Evolutionary conservation across 228 moss, liverwort and hornwort genomes (phyloP).

Genomic region (Sphagnum magellanicum): DNA sequence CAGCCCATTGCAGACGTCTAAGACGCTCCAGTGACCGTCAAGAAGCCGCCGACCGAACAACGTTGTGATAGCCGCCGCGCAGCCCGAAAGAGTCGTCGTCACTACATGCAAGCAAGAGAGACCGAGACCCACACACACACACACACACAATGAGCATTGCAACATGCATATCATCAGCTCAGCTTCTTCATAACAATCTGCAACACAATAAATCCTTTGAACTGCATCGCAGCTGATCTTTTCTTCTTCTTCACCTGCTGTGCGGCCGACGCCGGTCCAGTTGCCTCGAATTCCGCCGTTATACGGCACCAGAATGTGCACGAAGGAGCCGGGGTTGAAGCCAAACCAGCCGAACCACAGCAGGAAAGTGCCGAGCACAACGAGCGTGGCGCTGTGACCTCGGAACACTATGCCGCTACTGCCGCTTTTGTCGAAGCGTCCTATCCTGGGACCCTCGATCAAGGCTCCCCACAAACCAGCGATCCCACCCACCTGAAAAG

Average conservation of each 20-base stretch:
- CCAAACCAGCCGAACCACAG: constrained; percentile 90
- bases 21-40: constrained; percentile 49
- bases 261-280: constrained; percentile 33
- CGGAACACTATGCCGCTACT: constrained; percentile 21
- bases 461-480: constrained; percentile 47
- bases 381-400: constrained; percentile 42
- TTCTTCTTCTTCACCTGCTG: constrained; percentile 6
- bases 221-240: too few species aligned
- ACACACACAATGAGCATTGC: too few species aligned
- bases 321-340: constrained; percentile 58
- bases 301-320: constrained; percentile 20
- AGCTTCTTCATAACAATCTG: too few species aligned
- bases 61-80: constrained; percentile 35
- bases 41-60: constrained; percentile 35
- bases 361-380: constrained; percentile 43
- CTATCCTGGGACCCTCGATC: constrained; percentile 63
- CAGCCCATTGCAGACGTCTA: constrained; percentile 63
- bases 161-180: too few species aligned
- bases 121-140: too few species aligned
- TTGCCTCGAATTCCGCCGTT: constrained; percentile 18
- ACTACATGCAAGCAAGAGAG: background rate
- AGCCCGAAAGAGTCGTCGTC: constrained; percentile 41
- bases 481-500: constrained; percentile 17
- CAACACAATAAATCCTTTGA: too few species aligned
- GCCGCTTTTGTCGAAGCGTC: constrained; percentile 26